Conservation (phyloP, 1,284 basidiomycete species). For the Marasmius tenuissimus region DNA sequence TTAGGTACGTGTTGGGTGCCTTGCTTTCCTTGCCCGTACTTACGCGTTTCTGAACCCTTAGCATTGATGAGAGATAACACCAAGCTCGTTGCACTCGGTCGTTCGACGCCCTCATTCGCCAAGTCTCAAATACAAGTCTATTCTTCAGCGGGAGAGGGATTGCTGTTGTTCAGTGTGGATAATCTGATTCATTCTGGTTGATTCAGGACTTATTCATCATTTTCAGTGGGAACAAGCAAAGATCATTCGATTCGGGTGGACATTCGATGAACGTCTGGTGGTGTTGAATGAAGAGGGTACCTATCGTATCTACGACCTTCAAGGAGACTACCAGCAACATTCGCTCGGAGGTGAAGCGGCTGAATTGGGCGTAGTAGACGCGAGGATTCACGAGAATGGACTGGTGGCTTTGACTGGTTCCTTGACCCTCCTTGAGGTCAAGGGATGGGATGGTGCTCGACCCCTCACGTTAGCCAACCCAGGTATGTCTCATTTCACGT, state of each 20-base stretch:
- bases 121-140: conserved; percentile 80
- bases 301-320: conserved; percentile 88
- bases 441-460: conserved; percentile 79
- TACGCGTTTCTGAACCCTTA: conserved; percentile 27
- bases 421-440: conserved; percentile 80
- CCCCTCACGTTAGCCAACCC: conserved; percentile 68
- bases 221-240: conserved; percentile 81
- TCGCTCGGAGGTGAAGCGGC: conserved; percentile 84
- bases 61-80: conserved; percentile 87
- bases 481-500: conserved; percentile 44
- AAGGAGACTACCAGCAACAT: conserved; percentile 82
- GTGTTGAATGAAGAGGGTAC: conserved; percentile 91
- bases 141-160: conserved; percentile 69
- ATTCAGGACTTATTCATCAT: not conserved
- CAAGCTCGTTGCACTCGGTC: conserved; percentile 77
- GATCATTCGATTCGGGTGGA: conserved; percentile 85
- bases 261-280: conserved; percentile 75
- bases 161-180: conserved; percentile 71
- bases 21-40: not conserved
- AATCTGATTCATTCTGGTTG: conserved; percentile 25
- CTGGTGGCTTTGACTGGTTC: conserved; percentile 84
- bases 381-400: conserved; percentile 83
- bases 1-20: conserved; percentile 57
- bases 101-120: conserved; percentile 56
- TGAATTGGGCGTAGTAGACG: conserved; percentile 86